Base-by-base conservation (phyloP, 148 eudicot genomes). In the Amaranthus cruentus region DNA sequence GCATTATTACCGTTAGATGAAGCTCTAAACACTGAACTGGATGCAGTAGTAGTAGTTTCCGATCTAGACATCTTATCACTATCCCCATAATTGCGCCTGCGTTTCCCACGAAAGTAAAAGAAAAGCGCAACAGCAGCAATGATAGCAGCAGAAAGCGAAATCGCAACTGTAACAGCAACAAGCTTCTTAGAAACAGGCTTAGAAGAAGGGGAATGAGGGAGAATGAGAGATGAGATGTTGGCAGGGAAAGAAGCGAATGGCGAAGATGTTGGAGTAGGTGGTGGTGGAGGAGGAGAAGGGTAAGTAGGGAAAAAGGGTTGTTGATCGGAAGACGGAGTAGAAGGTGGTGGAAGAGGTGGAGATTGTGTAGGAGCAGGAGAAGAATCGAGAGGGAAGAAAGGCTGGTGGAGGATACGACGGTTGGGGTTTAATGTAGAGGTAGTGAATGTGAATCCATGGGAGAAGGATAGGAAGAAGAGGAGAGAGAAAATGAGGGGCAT, bases 331-430 rank as follows among this genome's bases (percentile, higher is more conserved):
- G 83, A 80, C 0, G 91, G 89, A 3, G 89, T 77, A 21, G 77
- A 6, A 6, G 90, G 84, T 0, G 87, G 80, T 0, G 88, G 44
- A 7, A 86, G 76, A 28, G 85, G 51, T 3, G 89, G 78, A 6
- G 73, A 38, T 3, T 74, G 9, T 6, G 78, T 43, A 2, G 73
- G 73, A 85, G 93, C 81, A 0, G 90, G 81, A 0, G 72, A 9
- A 0, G 90, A 84, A 21, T 81, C 80, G 11, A 67, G 65, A 0
- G 98, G 94, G 79, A 89, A 84, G 73, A 89, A 89, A 0, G 98
- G 98, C 58, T 94, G 87, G 84, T 94, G 98, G 81, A 94, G 96
- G 71, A 73, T 80, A 4, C 95, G 96, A 79, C 96, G 97, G 88
- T 56, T 68, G 73, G 53, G 78, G 55, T 57, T 4, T 1, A 66